phyloP scores from a whole-genome alignment of 139 green algal genomes.

The Closterium sp. region DNA sequence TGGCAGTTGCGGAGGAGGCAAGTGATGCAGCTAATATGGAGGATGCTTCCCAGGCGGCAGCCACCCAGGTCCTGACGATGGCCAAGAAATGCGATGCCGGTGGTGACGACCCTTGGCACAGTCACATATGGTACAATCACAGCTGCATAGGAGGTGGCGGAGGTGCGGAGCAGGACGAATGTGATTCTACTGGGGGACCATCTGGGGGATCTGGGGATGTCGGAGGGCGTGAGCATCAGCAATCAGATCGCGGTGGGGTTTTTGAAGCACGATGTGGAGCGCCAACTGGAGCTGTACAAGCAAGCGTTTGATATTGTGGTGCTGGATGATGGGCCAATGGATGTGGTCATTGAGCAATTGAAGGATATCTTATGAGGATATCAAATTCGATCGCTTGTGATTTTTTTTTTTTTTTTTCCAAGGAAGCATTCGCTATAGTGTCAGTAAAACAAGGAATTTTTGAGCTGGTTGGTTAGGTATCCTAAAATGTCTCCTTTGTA shows the following conservation, averaged over 20 bases:
- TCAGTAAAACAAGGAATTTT: too few species aligned
- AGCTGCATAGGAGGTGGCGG: neutral
- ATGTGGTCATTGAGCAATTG: slow-evolving; percentile 1
- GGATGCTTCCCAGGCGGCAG: too few species aligned
- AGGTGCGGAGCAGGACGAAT: slow-evolving; percentile 35
- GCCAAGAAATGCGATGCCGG: too few species aligned
- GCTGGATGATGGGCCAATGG: slow-evolving; percentile 24
- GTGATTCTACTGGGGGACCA: slow-evolving; percentile 46
- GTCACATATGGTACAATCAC: neutral
- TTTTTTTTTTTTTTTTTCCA: too few species aligned
- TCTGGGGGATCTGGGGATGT: slow-evolving; percentile 47
- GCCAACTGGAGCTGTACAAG: slow-evolving; percentile 17
- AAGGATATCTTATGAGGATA: slow-evolving; percentile 3
- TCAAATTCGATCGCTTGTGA: too few species aligned
- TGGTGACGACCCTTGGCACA: neutral
- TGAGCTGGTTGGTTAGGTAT: too few species aligned
- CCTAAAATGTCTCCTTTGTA: too few species aligned
- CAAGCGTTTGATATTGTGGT: slow-evolving; percentile 35
- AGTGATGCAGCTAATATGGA: too few species aligned
- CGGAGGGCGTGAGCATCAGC: slow-evolving; percentile 28
- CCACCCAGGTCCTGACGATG: neutral
- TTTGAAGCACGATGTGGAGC: slow-evolving; percentile 50
- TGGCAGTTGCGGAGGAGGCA: slow-evolving; percentile 29
- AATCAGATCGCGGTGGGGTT: slow-evolving; percentile 44
- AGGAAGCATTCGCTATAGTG: too few species aligned